Evolutionary conservation across 2,329 filamentous ascomycete species (phyloP), one percentile per base, ranked within the genome.

Genomic region (Aspergillus neotritici): DNA sequence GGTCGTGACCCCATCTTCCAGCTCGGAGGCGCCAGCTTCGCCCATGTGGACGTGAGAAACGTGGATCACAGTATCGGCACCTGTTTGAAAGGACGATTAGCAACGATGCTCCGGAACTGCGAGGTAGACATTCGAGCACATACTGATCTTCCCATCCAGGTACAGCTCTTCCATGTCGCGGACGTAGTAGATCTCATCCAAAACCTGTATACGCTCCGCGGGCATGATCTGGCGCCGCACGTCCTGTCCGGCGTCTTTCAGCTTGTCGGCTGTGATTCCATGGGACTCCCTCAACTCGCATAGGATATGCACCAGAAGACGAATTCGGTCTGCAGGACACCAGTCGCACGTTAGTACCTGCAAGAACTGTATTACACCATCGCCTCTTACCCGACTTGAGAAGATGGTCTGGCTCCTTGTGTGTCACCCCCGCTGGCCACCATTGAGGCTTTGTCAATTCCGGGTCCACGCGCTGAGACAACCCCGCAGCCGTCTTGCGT

Each of bases 331-430:
- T 69, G 28, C 10, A 5, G 6, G 28, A n/a, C 28, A 3, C 12
- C n/a, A 4, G 7, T 4, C n/a, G 5, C 17, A 47, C n/a, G 51
- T 31, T 28, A 41, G 11, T 7, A 14, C 12, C 29, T 30, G 7
- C 17, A 15, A 28, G 1, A 29, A 38, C 5, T 5, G 3, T 7
- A 16, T 15, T 13, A 16, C n/a, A 33, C 9, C 4, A n/a, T 7
- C 9, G 14, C 10, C 8, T 29, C 64, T 48, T 59, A 71, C 69
- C 64, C 37, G 58, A 54, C 47, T 69, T 70, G 29, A 60, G 56
- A 13, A 71, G 57, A 54, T 73, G 70, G 47, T 72, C 69, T 7
- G 70, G 69, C 46, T 72, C 70, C 44, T 58, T 63, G 48, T 72
- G 70, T 10, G 56, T 66, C 33, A 70, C 65, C 21, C 63, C 64